These are phyloP conservation scores for Fusarium agapanthi DNA, from an alignment of 2,329 filamentous ascomycete genomes.

Conservation along the genomic window DNA sequence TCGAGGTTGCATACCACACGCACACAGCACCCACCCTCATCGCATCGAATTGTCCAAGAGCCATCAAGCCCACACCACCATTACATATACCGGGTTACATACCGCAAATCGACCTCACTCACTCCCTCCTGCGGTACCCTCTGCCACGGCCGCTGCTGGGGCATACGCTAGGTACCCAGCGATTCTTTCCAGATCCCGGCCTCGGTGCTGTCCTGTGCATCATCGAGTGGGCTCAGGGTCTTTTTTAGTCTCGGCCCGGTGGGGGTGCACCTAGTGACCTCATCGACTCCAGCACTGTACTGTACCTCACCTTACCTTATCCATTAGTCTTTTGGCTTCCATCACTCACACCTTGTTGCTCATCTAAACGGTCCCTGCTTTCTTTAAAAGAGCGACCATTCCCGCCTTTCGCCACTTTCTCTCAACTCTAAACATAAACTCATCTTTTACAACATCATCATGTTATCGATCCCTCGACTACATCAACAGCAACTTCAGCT, in stretches of 20 bases:
- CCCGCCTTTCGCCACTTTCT: slow-evolving; percentile 39
- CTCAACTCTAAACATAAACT: slow-evolving; percentile 36
- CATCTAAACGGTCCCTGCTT: slow-evolving; percentile 25
- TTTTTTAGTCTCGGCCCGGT: slow-evolving; percentile 14
- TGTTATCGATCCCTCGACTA: slow-evolving; percentile 44
- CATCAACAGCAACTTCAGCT: slow-evolving; percentile 40
- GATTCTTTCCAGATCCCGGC: slow-evolving; percentile 8
- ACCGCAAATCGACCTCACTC: slow-evolving; percentile 17
- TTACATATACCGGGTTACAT: slow-evolving; percentile 21
- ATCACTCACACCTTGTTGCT: slow-evolving; percentile 15
- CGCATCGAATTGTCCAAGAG: slow-evolving; percentile 1
- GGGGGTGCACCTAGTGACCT: slow-evolving; percentile 2
- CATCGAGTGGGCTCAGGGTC: slow-evolving; percentile 29
- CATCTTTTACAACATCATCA: slow-evolving; percentile 35
- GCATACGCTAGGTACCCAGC: slow-evolving; percentile 2
- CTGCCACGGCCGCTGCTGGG: slow-evolving; percentile 12
- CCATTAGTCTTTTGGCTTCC: slow-evolving; percentile 35
- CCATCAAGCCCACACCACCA: slow-evolving; percentile 20
- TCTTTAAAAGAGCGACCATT: slow-evolving; percentile 40
- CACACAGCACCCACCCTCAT: background rate
- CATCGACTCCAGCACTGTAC: background rate
- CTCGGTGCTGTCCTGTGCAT: slow-evolving; percentile 26
- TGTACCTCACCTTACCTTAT: slow-evolving; percentile 4
- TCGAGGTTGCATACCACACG: background rate
- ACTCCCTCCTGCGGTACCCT: slow-evolving; percentile 15